These are phyloP conservation scores for Zygoascus sp. DNA, from an alignment of 1,139 yeast species.

Conservation along the genomic window DNA sequence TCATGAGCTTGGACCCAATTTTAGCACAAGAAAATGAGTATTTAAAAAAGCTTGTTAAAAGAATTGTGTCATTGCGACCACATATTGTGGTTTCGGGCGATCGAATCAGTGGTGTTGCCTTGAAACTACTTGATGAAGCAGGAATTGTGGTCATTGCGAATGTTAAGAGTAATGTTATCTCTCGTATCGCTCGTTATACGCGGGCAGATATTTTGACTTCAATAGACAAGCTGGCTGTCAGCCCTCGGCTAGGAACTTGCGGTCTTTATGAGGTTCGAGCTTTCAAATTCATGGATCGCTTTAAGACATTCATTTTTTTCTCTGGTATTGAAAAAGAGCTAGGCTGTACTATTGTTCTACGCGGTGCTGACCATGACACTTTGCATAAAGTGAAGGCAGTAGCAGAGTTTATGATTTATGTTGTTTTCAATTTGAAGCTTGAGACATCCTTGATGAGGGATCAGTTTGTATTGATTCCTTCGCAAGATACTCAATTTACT, in stretches of 20 bases:
- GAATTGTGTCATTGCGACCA: constrained; percentile 74
- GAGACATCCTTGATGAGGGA: constrained; percentile 81
- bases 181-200: constrained; percentile 73
- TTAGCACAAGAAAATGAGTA: constrained; percentile 87
- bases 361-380: constrained; percentile 63
- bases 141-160: constrained; percentile 76
- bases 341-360: constrained; percentile 76
- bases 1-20: constrained; percentile 77
- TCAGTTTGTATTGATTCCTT: constrained; percentile 53
- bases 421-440: constrained; percentile 68
- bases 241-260: constrained; percentile 69
- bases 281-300: constrained; percentile 47
- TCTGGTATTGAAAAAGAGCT: constrained; percentile 69
- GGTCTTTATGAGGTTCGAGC: constrained; percentile 65
- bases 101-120: constrained; percentile 78
- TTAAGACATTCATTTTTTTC: constrained; percentile 71
- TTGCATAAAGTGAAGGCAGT: constrained; percentile 70
- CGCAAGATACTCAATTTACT: constrained; percentile 12
- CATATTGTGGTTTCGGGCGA: constrained; percentile 77
- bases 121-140: constrained; percentile 65
- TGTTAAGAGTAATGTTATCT: constrained; percentile 77
- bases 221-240: constrained; percentile 56
- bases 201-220: constrained; percentile 75
- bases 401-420: constrained; percentile 73
- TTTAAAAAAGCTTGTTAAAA: constrained; percentile 70